Conservation (phyloP, 208 protist genomes). For the Acanthamoeba castellanii region DNA sequence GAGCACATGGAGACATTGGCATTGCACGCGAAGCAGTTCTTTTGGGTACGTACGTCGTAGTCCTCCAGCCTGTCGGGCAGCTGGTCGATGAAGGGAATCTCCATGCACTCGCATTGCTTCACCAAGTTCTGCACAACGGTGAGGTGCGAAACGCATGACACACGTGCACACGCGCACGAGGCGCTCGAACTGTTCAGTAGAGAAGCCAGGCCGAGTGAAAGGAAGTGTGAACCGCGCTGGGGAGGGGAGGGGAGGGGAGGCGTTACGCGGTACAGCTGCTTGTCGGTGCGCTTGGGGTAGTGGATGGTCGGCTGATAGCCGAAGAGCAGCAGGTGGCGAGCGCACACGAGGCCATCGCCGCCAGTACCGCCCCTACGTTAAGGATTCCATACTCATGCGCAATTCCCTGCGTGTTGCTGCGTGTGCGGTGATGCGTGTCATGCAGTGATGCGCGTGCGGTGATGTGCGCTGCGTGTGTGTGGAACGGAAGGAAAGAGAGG, state of each 20-base stretch:
- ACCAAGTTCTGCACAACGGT: slow-evolving; percentile 9
- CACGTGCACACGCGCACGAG: background rate
- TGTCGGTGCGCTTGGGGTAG: slow-evolving; percentile 60
- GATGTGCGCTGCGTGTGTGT: background rate
- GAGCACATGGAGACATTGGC: too few species aligned
- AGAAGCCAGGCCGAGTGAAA: background rate
- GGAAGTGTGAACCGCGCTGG: too few species aligned
- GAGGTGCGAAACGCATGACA: background rate
- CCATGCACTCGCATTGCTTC: slow-evolving; percentile 54
- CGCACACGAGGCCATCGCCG: slow-evolving; percentile 41
- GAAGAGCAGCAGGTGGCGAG: slow-evolving; percentile 48
- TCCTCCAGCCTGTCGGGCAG: slow-evolving; percentile 4
- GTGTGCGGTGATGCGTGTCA: too few species aligned
- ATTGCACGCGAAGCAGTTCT: too few species aligned
- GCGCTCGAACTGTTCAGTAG: background rate
- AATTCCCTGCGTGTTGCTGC: too few species aligned
- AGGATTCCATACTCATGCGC: background rate
- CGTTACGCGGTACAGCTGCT: background rate
- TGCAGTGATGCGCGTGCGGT: too few species aligned
- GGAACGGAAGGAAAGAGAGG: background rate
- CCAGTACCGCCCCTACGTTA: background rate
- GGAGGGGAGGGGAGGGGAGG: too few species aligned
- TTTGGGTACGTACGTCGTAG: background rate
- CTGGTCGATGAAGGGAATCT: background rate
- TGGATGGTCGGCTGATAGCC: slow-evolving; percentile 35